Evolutionary conservation across 257 asterid genomes (phyloP), one percentile per base, ranked within the genome.

Genomic region (Nicotiana attenuata): DNA sequence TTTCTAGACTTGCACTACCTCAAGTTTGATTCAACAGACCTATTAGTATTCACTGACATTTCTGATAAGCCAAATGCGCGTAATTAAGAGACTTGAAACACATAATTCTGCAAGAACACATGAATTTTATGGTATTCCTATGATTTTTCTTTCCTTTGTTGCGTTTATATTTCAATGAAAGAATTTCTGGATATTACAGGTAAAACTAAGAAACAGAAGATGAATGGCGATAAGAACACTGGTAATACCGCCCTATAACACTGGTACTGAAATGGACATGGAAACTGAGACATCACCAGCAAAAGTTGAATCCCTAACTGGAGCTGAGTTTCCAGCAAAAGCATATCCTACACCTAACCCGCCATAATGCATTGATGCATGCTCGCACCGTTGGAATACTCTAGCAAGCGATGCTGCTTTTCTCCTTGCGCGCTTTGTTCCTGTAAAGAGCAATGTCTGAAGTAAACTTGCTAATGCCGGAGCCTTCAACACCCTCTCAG

Each of bases 321-420:
- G 78, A 61, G 86, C 89, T 63, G 92, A 84, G 88, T 87, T 89
- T 26, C 91, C 92, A 3, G 92, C 89, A 82, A 85, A 90, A 61
- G 89, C 90, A 84, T 90, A 92, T 33, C 97, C 93, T 15, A 90
- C 85, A 14, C 91, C 91, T 47, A 89, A 83, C 38, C 93, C 92
- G 14, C 96, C 92, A 56, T 77, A 89, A 81, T 87, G 92, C 47
- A 92, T 64, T 0, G 91, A 83, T 3, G 87, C 87, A 60, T 88
- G 85, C 84, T 92, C 98, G 22, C 94, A 87, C 85, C 95, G 90
- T 81, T 91, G 99, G 81, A 91, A 92, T 28, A 96, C 97, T 66
- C 97, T 75, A 73, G 98, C 99, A 67, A 96, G 91, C 0, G 98
- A 96, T 14, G 98, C 98, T 1, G 98, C 98, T 85, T 96, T 96